Evolutionary conservation across 2,329 filamentous ascomycete species (phyloP), one percentile per base, ranked within the genome.

Genomic region (Fusarium sp.): DNA sequence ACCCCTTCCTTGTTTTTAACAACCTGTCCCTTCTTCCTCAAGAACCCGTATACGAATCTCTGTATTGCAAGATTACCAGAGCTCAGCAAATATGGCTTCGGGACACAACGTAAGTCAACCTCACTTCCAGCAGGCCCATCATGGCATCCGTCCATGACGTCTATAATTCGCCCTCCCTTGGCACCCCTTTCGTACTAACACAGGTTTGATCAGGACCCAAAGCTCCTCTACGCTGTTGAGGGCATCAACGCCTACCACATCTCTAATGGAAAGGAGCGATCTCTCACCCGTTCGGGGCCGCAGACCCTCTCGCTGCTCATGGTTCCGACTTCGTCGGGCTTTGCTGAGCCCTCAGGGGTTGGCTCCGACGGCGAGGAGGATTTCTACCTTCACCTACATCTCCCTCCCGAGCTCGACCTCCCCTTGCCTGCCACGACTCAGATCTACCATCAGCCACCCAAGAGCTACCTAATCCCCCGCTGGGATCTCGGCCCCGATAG

Each of bases 311-410:
- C 96, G 25, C 88, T 98, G 66, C 86, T 98, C 78, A 98, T 98
- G 96, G 96, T 98, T 20, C 96, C 96, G 8, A 98, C 96, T 4
- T 93, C 93, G 18, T 94, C 94, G 34, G 90, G 92, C 27, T 94
- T 91, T 78, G 87, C 88, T 57, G 89, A 90, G 67, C 80, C 84
- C 11, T 79, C 86, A 14, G 89, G 88, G 66, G 85, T 90, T 52
- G 88, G 90, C 65, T 87, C 88, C 54, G 77, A 90, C 74, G 92
- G 90, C 74, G 93, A 95, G 80, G 94, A 98, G 81, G 97, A 98
- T 86, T 98, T 98, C 85, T 98, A 98, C 82, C 91, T 99, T 6
- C 96, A 98, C 83, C 90, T 99, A 27, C 95, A 98, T 79, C 91
- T 98, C 11, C 95, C 96, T 16, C 96, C 96, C 23, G 96, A 98